Base-by-base conservation (phyloP, 768 basidiomycete genomes). In the Erythrobasidium yunnanense region DNA sequence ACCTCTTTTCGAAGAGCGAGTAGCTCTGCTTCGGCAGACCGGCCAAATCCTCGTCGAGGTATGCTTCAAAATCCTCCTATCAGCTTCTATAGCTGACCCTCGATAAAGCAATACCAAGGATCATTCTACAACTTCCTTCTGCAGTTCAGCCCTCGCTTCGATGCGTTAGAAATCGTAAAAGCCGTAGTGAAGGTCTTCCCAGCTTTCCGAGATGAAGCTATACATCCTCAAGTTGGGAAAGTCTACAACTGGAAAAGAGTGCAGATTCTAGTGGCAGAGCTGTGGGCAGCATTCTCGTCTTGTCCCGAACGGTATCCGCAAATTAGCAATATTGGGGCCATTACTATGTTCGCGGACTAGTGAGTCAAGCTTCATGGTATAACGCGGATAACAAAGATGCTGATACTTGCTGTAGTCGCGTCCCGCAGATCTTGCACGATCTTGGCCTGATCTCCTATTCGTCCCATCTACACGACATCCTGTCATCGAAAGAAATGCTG, bases 331-430 rank as follows among this genome's bases (percentile, higher is more conserved):
- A 68, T 71, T 45, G 78, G 80, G 17, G 79, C 79, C 35, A 87
- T 90, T 68, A 90, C 90, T 22, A 92, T 91, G 90, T 93, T 93
- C 75, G 88, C 90, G 3, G 90, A 92, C 78, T 90, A 91, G 76
- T 35, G 73, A 63, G 53, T 17, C 49, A 55, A 2, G n/a, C 29
- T n/a, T 23, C 25, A 4, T 33, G 15, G 23, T 45, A 57, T n/a
- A n/a, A n/a, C n/a, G n/a, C n/a, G 20, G 35, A 45, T 45, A 7
- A 35, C 32, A 8, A 5, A n/a, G 35, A 17, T 4, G 18, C 5
- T 11, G 27, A 18, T 4, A 20, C 7, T 27, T 45, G 30, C 8
- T 18, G 49, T 32, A 63, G 60, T 73, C 83, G 88, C 45, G 87
- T 93, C 4, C 90, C 90, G 1, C 90, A 92, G 74, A 87, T 92